These are phyloP conservation scores for Alnus rubra DNA, from an alignment of 306 rosid genomes.

Conservation along the genomic window DNA sequence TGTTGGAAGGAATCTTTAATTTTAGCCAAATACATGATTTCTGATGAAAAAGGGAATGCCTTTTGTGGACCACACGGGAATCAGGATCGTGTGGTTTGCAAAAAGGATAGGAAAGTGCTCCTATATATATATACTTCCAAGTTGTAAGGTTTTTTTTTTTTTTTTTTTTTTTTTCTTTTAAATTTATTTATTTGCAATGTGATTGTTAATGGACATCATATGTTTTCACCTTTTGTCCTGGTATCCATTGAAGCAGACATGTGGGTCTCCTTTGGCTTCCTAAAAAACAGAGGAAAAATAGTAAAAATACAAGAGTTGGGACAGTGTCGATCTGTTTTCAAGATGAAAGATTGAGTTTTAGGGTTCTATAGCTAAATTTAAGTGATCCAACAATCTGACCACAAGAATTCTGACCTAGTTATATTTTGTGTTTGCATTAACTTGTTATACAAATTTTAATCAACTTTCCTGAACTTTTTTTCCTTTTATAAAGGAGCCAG, in stretches of 20 bases:
- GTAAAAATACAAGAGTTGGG: background rate
- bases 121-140: background rate
- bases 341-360: background rate
- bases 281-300: conserved; percentile 1
- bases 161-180: background rate
- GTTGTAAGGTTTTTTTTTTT: background rate
- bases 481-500: no score
- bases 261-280: background rate
- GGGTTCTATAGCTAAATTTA: background rate
- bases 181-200: background rate
- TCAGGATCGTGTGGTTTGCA: background rate
- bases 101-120: background rate
- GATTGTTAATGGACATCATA: background rate
- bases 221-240: background rate
- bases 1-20: background rate
- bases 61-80: background rate
- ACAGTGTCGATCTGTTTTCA: background rate
- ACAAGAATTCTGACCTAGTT: background rate
- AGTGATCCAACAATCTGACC: background rate
- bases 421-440: background rate
- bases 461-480: no score
- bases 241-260: background rate
- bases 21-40: background rate
- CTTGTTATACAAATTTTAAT: background rate
- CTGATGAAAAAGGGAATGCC: background rate